Conservation (phyloP, 768 basidiomycete genomes). For the Phallus indusiatus region DNA sequence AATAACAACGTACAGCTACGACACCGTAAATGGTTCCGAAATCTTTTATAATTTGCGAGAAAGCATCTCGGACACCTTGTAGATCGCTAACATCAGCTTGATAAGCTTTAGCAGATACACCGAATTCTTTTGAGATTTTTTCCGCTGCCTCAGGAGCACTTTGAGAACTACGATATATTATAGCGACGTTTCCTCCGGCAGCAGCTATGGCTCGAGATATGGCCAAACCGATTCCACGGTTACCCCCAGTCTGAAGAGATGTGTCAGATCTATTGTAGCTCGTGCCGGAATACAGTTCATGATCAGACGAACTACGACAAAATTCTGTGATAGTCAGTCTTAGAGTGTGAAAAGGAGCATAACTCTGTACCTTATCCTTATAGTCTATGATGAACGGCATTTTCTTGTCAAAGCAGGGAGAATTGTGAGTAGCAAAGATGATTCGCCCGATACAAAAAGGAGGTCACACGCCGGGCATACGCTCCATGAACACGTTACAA, state of each 20-base stretch:
- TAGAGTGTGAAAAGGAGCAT: too few relatives aligned
- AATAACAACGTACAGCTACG: not conserved
- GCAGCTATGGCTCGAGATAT: constrained; percentile 6
- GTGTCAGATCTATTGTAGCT: not conserved
- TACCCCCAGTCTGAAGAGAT: constrained; percentile 3
- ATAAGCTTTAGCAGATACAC: constrained; percentile 1
- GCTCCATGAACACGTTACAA: too few relatives aligned
- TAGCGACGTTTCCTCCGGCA: constrained; percentile 5
- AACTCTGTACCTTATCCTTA: not conserved
- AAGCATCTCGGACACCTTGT: not conserved
- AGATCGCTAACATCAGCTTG: constrained; percentile 7
- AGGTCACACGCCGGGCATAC: too few relatives aligned
- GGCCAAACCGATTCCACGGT: constrained; percentile 5
- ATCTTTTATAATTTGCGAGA: not conserved
- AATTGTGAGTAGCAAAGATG: not conserved
- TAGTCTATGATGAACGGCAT: constrained; percentile 8
- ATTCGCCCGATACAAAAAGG: not conserved
- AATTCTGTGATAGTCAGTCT: not conserved
- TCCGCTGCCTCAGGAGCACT: constrained; percentile 2
- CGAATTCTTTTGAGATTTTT: constrained; percentile 2
- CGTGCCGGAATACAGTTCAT: not conserved
- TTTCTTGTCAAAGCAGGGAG: not conserved
- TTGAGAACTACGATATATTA: constrained; percentile 2
- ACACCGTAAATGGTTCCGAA: constrained; percentile 1
- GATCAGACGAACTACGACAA: not conserved